These are phyloP conservation scores for Metrosideros polymorpha DNA, from an alignment of 441 rosid species.

Conservation along the genomic window DNA sequence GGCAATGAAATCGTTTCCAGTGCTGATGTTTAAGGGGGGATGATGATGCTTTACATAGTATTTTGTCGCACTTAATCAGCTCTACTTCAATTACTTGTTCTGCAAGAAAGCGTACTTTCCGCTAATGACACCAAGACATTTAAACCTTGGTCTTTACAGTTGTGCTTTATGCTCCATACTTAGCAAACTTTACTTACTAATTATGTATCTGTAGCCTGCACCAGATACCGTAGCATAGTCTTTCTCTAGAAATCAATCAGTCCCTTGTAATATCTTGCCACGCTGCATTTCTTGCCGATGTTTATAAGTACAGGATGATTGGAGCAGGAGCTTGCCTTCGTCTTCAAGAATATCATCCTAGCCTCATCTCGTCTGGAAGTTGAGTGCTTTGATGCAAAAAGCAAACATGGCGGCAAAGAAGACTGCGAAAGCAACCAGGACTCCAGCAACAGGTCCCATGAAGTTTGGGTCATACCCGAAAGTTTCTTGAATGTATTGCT, in stretches of 20 bases:
- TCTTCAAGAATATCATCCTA: not conserved
- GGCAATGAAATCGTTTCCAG: not conserved
- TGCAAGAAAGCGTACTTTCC: not conserved
- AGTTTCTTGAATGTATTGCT: constrained; percentile 32
- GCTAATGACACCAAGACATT: not conserved
- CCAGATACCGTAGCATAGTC: not conserved
- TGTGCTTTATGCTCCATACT: not conserved
- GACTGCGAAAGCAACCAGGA: constrained; percentile 48
- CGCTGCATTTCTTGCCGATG: not conserved
- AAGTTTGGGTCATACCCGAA: constrained; percentile 51
- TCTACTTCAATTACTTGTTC: not conserved
- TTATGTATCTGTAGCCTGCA: not conserved
- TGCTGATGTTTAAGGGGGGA: not conserved
- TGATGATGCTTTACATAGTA: not conserved
- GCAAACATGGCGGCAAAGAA: constrained; percentile 68
- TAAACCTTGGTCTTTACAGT: not conserved
- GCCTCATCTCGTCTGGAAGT: constrained; percentile 64
- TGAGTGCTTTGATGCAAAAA: constrained; percentile 53
- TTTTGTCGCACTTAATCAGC: not conserved
- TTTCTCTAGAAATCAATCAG: not conserved
- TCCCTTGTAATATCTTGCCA: not conserved
- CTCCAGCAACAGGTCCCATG: constrained; percentile 67
- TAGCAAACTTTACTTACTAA: not conserved
- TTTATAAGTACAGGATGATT: not conserved
- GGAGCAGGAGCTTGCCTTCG: not conserved